Evolutionary conservation across 2,329 filamentous ascomycete species (phyloP), one percentile per base, ranked within the genome.

Genomic region (Hypoxylon sp.): DNA sequence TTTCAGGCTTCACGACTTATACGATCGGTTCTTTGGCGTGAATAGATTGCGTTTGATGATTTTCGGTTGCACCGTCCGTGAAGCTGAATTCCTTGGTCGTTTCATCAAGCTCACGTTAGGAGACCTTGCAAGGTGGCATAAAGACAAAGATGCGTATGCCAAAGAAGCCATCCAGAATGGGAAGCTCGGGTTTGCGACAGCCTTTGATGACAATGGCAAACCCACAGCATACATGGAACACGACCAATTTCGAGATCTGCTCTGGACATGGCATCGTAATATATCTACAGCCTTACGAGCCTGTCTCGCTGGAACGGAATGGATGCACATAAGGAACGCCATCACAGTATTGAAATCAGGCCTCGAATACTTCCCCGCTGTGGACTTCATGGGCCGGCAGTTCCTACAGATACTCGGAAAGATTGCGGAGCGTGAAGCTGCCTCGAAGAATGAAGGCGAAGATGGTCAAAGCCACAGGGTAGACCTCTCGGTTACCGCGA

Each of bases 271-370:
- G 94, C 97, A 99, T 80, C 90, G 91, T 74, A 90, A 92, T 70
- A 83, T 99, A 48, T 92, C 92, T 74, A 88, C 84, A 55, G 93
- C 95, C 2, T 84, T 99, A 61, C 95, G 94, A 78, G 87, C 88
- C 40, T 98, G 95, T 78, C 85, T 99, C 51, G 89, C 89, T 17
- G 91, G 91, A 30, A 90, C 89, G 33, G 95, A 98, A 80, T 99
- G 96, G 88, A 98, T 98, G 92, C 95, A 98, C 79, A 97, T 98
- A 77, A 91, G 95, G 61, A 99, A 99, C 78, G 94, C 94, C 49
- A 97, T 98, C 73, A 96, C 92, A 64, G 86, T 98, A 3, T 85
- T 99, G 66, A 97, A 96, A 78, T 87, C 89, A 10, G 86, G 97
- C 53, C 88, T 93, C 25, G 90, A 94, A 56, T 87, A 90, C 75